These are phyloP conservation scores for Oidiodendron maius DNA, from an alignment of 495 filamentous ascomycete species.

Conservation along the genomic window DNA sequence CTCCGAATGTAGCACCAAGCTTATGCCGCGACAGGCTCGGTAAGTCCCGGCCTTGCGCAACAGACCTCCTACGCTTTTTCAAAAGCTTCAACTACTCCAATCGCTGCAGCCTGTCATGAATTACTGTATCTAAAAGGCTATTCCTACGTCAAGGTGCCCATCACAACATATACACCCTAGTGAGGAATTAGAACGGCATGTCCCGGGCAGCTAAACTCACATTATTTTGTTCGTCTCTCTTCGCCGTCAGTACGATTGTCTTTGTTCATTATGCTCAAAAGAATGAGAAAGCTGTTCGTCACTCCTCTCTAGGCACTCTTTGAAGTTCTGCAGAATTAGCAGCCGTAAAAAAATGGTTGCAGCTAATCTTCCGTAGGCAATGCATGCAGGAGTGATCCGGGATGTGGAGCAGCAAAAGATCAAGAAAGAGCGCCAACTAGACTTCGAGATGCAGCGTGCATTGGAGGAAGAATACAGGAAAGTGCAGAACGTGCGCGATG, in stretches of 20 bases:
- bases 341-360: background rate
- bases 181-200: conserved; percentile 54
- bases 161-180: background rate
- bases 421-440: conserved; percentile 80
- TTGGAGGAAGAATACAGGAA: conserved; percentile 89
- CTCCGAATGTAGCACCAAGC: background rate
- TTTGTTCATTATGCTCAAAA: conserved; percentile 88
- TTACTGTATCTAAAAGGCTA: no score
- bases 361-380: conserved; percentile 53
- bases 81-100: no score
- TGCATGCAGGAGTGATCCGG: conserved; percentile 91
- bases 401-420: conserved; percentile 92
- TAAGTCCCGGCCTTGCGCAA: no score
- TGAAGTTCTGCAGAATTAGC: conserved; percentile 2
- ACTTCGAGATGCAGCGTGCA: conserved; percentile 85
- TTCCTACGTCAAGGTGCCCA: no score
- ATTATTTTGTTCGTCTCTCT: conserved; percentile 67
- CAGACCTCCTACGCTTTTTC: no score
- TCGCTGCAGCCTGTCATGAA: no score
- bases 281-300: conserved; percentile 73
- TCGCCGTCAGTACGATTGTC: conserved; percentile 68
- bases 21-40: background rate
- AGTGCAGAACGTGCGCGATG: conserved; percentile 55
- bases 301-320: conserved; percentile 4
- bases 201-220: conserved; percentile 86